These are phyloP conservation scores for Trichosporon coremiiforme DNA, from an alignment of 1,284 basidiomycete genomes.

Conservation along the genomic window DNA sequence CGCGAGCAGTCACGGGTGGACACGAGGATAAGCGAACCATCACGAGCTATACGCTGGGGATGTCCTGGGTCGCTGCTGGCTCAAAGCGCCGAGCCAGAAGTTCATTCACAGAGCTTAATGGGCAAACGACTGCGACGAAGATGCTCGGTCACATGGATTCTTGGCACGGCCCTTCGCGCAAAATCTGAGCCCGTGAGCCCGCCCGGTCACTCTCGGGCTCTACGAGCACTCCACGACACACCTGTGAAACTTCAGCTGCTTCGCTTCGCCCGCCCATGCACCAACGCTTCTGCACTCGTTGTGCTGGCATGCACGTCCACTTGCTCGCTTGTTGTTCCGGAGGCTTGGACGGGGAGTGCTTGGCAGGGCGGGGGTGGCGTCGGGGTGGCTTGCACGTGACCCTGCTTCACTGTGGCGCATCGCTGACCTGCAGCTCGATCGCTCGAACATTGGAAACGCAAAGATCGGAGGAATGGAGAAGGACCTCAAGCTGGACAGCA, in stretches of 20 bases:
- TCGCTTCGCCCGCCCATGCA: too few species aligned
- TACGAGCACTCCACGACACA: too few species aligned
- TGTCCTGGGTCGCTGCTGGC: too few species aligned
- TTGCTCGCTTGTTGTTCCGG: neutral
- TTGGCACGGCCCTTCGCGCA: neutral
- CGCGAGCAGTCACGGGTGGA: neutral
- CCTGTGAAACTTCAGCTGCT: too few species aligned
- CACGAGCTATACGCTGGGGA: too few species aligned
- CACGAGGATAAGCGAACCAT: too few species aligned
- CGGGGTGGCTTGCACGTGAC: neutral
- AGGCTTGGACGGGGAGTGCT: neutral
- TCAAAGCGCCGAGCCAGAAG: neutral
- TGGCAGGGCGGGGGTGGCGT: neutral
- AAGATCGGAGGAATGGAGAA: conserved; percentile 51
- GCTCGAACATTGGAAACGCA: conserved; percentile 45
- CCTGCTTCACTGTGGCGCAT: neutral
- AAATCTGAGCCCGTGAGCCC: neutral
- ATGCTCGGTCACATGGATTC: neutral
- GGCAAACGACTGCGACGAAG: neutral
- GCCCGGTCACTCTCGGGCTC: too few species aligned
- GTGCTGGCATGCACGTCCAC: neutral
- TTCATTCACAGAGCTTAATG: too few species aligned
- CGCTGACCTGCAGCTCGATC: conserved; percentile 31
- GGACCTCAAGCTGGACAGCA: conserved; percentile 45
- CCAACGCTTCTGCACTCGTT: too few species aligned